phyloP scores from a whole-genome alignment of 257 asterid genomes.

The Phtheirospermum japonicum region DNA sequence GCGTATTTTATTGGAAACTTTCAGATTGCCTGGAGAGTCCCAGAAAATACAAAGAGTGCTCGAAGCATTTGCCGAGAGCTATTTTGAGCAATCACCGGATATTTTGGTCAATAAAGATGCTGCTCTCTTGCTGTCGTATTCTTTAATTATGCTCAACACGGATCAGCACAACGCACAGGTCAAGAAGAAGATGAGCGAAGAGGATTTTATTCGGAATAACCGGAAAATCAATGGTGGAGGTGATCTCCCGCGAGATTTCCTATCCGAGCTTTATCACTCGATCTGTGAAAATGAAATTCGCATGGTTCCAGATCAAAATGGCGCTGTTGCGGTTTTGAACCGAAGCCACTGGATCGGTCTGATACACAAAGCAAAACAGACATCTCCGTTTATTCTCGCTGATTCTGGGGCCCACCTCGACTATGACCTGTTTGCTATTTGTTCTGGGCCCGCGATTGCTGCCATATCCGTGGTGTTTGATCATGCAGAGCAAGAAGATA shows the following conservation, averaged over 20 bases:
- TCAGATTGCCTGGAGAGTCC: constrained; percentile 92
- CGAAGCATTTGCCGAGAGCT: constrained; percentile 91
- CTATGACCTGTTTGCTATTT: constrained; percentile 68
- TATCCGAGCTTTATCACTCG: constrained; percentile 76
- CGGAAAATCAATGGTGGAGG: constrained; percentile 84
- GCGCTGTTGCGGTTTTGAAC: constrained; percentile 41
- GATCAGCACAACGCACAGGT: constrained; percentile 94
- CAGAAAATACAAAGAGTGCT: constrained; percentile 94
- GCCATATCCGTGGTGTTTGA: constrained; percentile 89
- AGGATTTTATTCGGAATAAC: constrained; percentile 85
- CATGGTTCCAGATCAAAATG: constrained; percentile 70
- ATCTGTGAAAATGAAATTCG: constrained; percentile 86
- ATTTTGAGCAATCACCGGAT: constrained; percentile 68
- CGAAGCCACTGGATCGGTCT: constrained; percentile 90
- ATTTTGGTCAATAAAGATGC: constrained; percentile 85
- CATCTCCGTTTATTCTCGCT: constrained; percentile 58
- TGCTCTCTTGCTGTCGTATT: constrained; percentile 80
- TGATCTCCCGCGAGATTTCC: constrained; percentile 85
- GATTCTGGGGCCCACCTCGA: constrained; percentile 67
- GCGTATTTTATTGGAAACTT: constrained; percentile 84
- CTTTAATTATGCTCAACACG: constrained; percentile 85
- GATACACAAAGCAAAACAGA: constrained; percentile 61
- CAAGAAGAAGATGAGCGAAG: constrained; percentile 93
- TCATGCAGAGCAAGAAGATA: constrained; percentile 70
- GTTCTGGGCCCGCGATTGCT: constrained; percentile 84